A percentile compares a stretch with the other conserved stretches of the same genome.
Evolutionary conservation across 169 alveolate genomes (phyloP).

Genomic region (Cryptosporidium ryanae): DNA sequence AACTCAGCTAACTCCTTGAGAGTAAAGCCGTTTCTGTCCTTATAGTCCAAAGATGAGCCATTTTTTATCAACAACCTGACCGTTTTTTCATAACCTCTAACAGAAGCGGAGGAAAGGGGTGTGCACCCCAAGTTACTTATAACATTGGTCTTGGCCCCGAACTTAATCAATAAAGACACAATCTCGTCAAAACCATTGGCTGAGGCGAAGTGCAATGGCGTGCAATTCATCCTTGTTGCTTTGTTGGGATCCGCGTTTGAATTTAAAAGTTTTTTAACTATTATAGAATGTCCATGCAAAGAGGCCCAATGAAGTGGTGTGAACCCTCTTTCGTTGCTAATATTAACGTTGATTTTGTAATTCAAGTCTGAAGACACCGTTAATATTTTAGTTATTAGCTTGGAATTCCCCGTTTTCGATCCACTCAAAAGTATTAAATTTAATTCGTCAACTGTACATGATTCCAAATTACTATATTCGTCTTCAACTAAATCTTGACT

Average conservation of each 20-base stretch:
- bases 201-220: slow-evolving; percentile 62
- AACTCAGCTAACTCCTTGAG: slow-evolving; percentile 34
- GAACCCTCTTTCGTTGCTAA: slow-evolving; percentile 38
- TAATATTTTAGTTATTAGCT: slow-evolving; percentile 22
- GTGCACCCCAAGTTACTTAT: slow-evolving; percentile 33
- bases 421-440: slow-evolving; percentile 42
- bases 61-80: slow-evolving; percentile 23
- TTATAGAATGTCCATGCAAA: slow-evolving; percentile 31
- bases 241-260: slow-evolving; percentile 52
- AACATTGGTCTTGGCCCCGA: slow-evolving; percentile 39
- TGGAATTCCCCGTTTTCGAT: slow-evolving; percentile 44
- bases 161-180: slow-evolving; percentile 15
- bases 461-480: slow-evolving; percentile 2
- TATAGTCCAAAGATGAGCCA: slow-evolving; percentile 24
- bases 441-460: slow-evolving; percentile 28
- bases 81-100: slow-evolving; percentile 36
- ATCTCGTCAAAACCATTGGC: slow-evolving; percentile 58
- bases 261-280: slow-evolving; percentile 31
- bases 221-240: slow-evolving; percentile 46
- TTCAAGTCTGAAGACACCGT: neutral
- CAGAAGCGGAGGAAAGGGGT: slow-evolving; percentile 54
- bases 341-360: slow-evolving; percentile 19
- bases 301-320: slow-evolving; percentile 74
- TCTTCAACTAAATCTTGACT: neutral
- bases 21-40: slow-evolving; percentile 53